Evolutionary conservation across 805 yeast species (phyloP).

Genomic region (Metschnikowia arizonensis): DNA sequence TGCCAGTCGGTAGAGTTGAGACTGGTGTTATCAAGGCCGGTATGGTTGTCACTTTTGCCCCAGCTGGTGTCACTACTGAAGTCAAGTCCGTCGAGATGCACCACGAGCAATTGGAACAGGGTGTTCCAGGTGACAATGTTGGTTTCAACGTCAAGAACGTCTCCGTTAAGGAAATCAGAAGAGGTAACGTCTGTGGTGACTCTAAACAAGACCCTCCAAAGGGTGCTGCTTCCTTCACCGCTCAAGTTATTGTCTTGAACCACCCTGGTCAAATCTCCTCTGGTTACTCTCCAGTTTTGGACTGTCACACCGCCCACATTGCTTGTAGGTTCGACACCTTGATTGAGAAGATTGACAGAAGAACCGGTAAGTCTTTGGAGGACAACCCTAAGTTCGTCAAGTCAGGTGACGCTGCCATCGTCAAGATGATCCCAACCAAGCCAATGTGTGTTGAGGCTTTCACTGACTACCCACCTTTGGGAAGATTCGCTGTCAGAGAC

Average conservation of each 20-base stretch:
- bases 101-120: slow-evolving; percentile 75
- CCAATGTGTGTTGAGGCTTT: slow-evolving; percentile 44
- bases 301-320: slow-evolving; percentile 91
- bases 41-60: slow-evolving; percentile 85
- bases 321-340: slow-evolving; percentile 83
- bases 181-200: slow-evolving; percentile 93
- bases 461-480: slow-evolving; percentile 45
- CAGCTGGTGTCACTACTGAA: slow-evolving; percentile 85
- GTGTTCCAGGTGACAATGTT: slow-evolving; percentile 88
- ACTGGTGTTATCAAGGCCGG: slow-evolving; percentile 90
- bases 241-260: slow-evolving; percentile 84
- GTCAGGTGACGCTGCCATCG: slow-evolving; percentile 39
- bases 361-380: slow-evolving; percentile 42
- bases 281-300: slow-evolving; percentile 89
- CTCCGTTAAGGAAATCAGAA: slow-evolving; percentile 82
- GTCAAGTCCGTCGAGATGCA: slow-evolving; percentile 89
- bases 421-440: slow-evolving; percentile 42
- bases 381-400: slow-evolving; percentile 33
- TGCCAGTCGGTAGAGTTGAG: slow-evolving; percentile 92
- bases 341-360: slow-evolving; percentile 82
- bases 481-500: slow-evolving; percentile 80
- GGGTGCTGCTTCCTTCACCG: slow-evolving; percentile 74
- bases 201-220: slow-evolving; percentile 84
- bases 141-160: slow-evolving; percentile 90
- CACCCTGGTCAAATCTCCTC: slow-evolving; percentile 90